Evolutionary conservation across 1,284 basidiomycete species (phyloP), one percentile per base, ranked within the genome.

Genomic region (Omphalotus olearius): DNA sequence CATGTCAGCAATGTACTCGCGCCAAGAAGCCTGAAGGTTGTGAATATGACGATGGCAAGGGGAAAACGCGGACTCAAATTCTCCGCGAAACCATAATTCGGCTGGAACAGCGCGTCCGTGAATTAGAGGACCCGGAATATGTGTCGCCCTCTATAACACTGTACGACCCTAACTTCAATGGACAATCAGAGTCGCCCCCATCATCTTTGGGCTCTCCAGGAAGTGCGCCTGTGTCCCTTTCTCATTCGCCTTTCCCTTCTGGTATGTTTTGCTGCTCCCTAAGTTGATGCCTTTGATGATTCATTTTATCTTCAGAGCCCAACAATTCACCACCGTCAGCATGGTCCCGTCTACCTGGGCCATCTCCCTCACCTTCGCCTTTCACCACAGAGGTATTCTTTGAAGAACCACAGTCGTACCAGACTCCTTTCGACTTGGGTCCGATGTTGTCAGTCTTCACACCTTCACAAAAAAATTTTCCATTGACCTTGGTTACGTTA

Each of bases 11-110:
- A 60, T 83, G 81, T 58, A 65, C 66, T 28, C 76, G 79, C 40
- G 79, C 81, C 43, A 83, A 82, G 70, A 82, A 80, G 59, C 68
- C 67, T 48, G 80, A 83, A 0, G 63, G 60, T 9, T 83, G 80
- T 58, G 80, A 80, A 58, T 83, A 83, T 58, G 81, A 83, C 53
- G 80, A 83, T 64, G 80, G 80, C 20, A 80, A 80, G 65, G 79
- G 80, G 20, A 83, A 82, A 66, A 83, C 81, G 47, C 74, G 80
- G 55, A 82, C 81, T 0, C 80, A 82, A 58, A 60, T 82, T 30
- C 69, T 83, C 45, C 75, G 79, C 51, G 81, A 83, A 59, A 79
- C 75, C 56, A 79, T 83, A 56, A 66, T 68, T 45, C 77, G 77
- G 28, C 72, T 83, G 42, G 79, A 83, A 58, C 72, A 78, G 47